These are phyloP conservation scores for Ceratocystis cacaofunesta DNA, from an alignment of 2,329 filamentous ascomycete species.

Conservation along the genomic window DNA sequence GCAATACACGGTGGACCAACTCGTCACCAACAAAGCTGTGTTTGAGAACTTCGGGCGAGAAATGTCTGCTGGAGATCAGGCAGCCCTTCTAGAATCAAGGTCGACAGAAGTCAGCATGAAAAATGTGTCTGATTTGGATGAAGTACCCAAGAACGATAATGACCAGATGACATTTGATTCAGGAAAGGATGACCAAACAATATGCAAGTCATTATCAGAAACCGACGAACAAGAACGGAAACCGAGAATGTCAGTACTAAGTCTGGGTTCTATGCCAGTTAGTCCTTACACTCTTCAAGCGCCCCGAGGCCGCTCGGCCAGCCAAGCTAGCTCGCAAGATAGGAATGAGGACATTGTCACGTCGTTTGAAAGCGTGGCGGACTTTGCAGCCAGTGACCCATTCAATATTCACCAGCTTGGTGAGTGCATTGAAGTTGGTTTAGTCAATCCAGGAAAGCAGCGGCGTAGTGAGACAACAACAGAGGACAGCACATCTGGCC, in stretches of 20 bases:
- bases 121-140: not conserved
- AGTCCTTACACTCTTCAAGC: slow-evolving; percentile 7
- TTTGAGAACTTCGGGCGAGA: slow-evolving; percentile 19
- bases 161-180: not conserved
- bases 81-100: not conserved
- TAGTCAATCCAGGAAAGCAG: slow-evolving; percentile 30
- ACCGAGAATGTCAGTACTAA: not conserved
- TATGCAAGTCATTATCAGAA: not conserved
- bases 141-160: not conserved
- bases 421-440: slow-evolving; percentile 4
- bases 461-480: slow-evolving; percentile 48
- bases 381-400: slow-evolving; percentile 36
- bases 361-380: slow-evolving; percentile 33
- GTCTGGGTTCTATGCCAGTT: slow-evolving; percentile 8
- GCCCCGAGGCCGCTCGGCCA: not conserved
- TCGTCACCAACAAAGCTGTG: slow-evolving; percentile 20
- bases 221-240: not conserved
- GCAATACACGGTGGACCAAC: slow-evolving; percentile 69
- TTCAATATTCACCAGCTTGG: slow-evolving; percentile 26
- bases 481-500: slow-evolving; percentile 38
- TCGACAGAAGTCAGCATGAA: not conserved
- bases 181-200: not conserved
- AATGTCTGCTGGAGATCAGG: not conserved
- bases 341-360: slow-evolving; percentile 25
- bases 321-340: not conserved